Percentiles rank a stretch among this genome's conserved stretches.
phyloP scores from a whole-genome alignment of 805 yeast species.

The Saccharomycopsis guyanensis region DNA sequence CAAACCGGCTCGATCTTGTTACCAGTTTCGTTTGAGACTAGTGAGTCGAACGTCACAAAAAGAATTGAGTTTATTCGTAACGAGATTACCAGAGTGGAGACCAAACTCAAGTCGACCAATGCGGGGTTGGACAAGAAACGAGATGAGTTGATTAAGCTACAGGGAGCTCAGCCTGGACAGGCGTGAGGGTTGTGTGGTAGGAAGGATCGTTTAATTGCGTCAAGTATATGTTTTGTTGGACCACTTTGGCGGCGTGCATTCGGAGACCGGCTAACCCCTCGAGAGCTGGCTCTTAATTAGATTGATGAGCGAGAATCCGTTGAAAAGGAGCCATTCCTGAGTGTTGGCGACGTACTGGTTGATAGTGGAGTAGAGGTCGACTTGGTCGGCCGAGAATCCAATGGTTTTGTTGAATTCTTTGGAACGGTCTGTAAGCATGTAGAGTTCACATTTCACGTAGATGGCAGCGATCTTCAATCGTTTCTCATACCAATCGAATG shows the following conservation, averaged over 20 bases:
- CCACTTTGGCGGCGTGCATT: no score
- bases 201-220: no score
- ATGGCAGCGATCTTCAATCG: conserved; percentile 62
- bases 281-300: conserved; percentile 62
- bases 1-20: conserved; percentile 86
- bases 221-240: no score
- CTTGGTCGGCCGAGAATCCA: conserved; percentile 53
- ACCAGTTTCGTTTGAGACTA: conserved; percentile 82
- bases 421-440: conserved; percentile 71
- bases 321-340: conserved; percentile 74
- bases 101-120: conserved; percentile 52
- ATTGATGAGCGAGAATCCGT: conserved; percentile 43
- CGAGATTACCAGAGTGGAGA: conserved; percentile 76
- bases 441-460: conserved; percentile 70
- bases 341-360: conserved; percentile 57
- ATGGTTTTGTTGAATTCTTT: conserved; percentile 47
- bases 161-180: neutral
- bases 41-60: conserved; percentile 75
- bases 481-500: conserved; percentile 90
- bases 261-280: conserved; percentile 56
- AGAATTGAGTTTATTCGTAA: conserved; percentile 79
- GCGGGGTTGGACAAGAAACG: conserved; percentile 51
- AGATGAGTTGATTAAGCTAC: conserved; percentile 39
- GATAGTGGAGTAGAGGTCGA: conserved; percentile 42
- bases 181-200: no score